Conservation (phyloP, 2,329 filamentous ascomycete genomes). For the Talaromyces sp. region DNA sequence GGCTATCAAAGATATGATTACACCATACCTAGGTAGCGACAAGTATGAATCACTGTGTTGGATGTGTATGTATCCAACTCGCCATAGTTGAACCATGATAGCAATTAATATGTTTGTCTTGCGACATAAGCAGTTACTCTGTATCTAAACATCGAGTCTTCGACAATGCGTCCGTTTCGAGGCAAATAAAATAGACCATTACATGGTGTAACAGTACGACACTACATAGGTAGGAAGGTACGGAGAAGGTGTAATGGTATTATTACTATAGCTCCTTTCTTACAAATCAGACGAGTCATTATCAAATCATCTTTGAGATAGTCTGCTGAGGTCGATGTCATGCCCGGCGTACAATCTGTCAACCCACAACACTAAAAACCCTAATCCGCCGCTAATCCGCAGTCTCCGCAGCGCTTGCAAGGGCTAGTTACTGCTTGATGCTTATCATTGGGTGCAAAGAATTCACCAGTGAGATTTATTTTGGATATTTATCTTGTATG, state of each 20-base stretch:
- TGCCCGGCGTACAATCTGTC: too few species aligned
- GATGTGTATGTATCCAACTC: background rate
- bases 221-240: background rate
- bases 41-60: background rate
- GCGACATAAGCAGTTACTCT: background rate
- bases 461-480: background rate
- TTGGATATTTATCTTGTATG: background rate
- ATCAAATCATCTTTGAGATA: background rate
- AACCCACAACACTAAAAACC: background rate
- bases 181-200: background rate
- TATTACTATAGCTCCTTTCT: background rate
- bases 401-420: background rate
- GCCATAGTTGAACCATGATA: background rate
- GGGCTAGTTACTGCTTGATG: background rate
- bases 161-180: background rate
- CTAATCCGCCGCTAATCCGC: background rate
- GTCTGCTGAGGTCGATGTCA: background rate
- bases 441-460: background rate
- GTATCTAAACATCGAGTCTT: background rate
- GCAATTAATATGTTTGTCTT: background rate
- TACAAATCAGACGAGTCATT: background rate
- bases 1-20: background rate
- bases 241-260: background rate
- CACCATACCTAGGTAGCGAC: background rate
- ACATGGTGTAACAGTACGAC: background rate